Percentiles rank a stretch among this genome's conserved stretches.
Conservation (phyloP, 257 asterid genomes). For the Primulina tabacum region DNA sequence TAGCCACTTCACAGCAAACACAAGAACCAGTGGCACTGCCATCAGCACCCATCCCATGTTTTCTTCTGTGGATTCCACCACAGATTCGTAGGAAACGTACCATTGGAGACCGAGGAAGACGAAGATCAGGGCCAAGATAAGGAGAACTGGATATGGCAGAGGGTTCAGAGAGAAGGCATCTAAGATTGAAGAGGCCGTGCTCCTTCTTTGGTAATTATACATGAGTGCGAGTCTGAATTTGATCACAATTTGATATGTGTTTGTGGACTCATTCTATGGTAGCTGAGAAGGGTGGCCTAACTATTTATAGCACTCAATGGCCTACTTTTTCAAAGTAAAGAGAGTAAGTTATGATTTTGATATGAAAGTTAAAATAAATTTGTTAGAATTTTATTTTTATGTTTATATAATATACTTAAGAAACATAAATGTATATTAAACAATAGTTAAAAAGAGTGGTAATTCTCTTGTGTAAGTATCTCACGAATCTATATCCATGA, state of each 20-base stretch:
- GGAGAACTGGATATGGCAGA: conserved; percentile 70
- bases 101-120: conserved; percentile 76
- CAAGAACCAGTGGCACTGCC: conserved; percentile 55
- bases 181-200: conserved; percentile 43
- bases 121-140: conserved; percentile 55
- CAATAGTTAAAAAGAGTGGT: no score
- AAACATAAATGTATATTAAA: no score
- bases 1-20: conserved; percentile 54
- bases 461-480: no score
- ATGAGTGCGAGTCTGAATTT: not conserved
- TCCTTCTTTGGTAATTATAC: conserved; percentile 38
- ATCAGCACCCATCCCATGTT: conserved; percentile 74
- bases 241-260: not conserved
- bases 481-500: no score
- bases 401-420: no score
- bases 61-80: conserved; percentile 69
- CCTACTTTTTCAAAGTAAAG: not conserved
- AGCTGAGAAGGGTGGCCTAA: conserved; percentile 34
- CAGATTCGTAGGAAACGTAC: conserved; percentile 69
- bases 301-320: conserved; percentile 21
- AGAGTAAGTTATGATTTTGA: not conserved
- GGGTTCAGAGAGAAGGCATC: conserved; percentile 59
- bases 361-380: no score
- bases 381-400: no score
- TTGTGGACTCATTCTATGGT: conserved; percentile 34